These are phyloP conservation scores for Zangia roseola DNA, from an alignment of 768 basidiomycete genomes.

Conservation along the genomic window DNA sequence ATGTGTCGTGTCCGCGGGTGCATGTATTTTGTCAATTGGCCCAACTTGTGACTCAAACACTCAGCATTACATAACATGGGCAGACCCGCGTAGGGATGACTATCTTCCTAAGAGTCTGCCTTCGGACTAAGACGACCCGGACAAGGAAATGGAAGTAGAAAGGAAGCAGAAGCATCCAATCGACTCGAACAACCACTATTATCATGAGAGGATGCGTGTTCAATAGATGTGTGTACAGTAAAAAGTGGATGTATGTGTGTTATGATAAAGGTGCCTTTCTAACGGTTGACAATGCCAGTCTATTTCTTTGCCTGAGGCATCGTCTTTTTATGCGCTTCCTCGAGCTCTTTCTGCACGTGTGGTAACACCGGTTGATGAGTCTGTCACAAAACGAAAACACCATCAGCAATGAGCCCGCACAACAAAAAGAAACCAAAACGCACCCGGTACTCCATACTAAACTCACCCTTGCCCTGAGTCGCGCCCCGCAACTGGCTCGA, in stretches of 20 bases:
- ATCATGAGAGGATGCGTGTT: conserved; percentile 5
- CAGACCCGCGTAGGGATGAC: too few relatives aligned
- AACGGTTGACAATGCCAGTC: conserved; percentile 12
- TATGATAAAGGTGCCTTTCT: conserved; percentile 6
- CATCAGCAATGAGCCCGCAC: not conserved
- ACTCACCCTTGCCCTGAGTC: conserved; percentile 96
- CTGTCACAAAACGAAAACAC: conserved; percentile 33
- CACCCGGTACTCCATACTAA: conserved; percentile 79
- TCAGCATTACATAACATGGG: too few relatives aligned
- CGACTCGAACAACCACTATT: too few relatives aligned
- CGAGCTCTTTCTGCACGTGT: conserved; percentile 83
- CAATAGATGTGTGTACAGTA: conserved; percentile 14
- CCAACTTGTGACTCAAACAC: too few relatives aligned
- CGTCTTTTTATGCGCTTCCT: conserved; percentile 83
- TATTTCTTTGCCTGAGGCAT: conserved; percentile 71
- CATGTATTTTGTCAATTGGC: too few relatives aligned
- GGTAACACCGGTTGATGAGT: conserved; percentile 83
- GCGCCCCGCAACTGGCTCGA: conserved; percentile 89
- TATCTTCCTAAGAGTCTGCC: too few relatives aligned
- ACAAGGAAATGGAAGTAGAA: too few relatives aligned
- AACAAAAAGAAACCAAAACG: conserved; percentile 12
- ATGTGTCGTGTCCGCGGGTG: too few relatives aligned
- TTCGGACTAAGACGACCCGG: too few relatives aligned
- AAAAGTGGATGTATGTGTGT: conserved; percentile 18
- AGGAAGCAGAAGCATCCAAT: too few relatives aligned